These are phyloP conservation scores for Solanum corneliomulleri DNA, from an alignment of 257 asterid genomes.

Conservation along the genomic window DNA sequence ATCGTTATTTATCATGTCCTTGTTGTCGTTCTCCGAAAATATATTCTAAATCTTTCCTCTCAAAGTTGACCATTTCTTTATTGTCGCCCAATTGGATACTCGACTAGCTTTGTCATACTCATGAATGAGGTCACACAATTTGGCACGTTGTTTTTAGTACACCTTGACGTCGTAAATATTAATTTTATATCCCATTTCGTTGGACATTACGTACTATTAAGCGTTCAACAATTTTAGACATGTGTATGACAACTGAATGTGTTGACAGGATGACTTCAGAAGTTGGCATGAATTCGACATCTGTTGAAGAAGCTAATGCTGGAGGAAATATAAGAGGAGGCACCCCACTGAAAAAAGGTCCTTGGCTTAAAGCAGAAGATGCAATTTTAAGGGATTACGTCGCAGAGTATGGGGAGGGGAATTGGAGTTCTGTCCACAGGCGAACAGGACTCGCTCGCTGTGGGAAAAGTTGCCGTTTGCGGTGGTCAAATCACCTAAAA, in stretches of 20 bases:
- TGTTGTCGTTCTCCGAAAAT: background rate
- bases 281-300: slow-evolving; percentile 26
- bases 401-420: slow-evolving; percentile 62
- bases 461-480: slow-evolving; percentile 83
- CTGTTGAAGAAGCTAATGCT: slow-evolving; percentile 33
- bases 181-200: background rate
- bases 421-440: slow-evolving; percentile 79
- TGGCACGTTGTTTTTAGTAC: background rate
- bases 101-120: background rate
- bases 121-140: background rate
- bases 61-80: background rate
- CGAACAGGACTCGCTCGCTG: slow-evolving; percentile 76
- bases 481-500: slow-evolving; percentile 83
- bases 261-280: slow-evolving; percentile 31
- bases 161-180: background rate
- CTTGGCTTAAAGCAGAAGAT: slow-evolving; percentile 86
- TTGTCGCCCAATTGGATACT: background rate
- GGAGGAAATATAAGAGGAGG: slow-evolving; percentile 35
- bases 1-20: background rate
- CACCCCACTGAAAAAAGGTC: slow-evolving; percentile 59
- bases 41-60: background rate
- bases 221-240: background rate
- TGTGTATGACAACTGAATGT: slow-evolving; percentile 39
- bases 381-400: slow-evolving; percentile 52
- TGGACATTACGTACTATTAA: background rate